Evolutionary conservation across 2,329 filamentous ascomycete genomes (phyloP).

Genomic region (Lecanicillium sp.): DNA sequence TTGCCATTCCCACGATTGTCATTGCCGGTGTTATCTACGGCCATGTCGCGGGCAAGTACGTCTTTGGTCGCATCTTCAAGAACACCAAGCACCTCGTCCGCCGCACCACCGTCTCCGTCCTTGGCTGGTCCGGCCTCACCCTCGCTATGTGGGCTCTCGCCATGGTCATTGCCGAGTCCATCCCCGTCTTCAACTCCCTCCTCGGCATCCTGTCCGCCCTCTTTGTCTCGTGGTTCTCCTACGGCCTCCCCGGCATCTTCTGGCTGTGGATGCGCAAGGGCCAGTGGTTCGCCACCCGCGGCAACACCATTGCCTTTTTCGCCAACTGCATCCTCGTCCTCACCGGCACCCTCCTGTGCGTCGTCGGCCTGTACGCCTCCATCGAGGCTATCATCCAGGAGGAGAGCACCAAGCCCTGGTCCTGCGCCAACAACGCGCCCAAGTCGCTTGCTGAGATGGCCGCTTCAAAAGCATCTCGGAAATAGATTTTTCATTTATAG

Average conservation of each 20-base stretch:
- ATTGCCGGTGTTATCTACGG: slow-evolving; percentile 67
- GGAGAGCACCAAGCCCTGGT: slow-evolving; percentile 29
- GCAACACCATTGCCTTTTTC: slow-evolving; percentile 26
- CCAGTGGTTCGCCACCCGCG: slow-evolving; percentile 29
- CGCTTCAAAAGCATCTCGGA: too few species aligned
- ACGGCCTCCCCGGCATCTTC: slow-evolving; percentile 40
- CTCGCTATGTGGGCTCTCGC: slow-evolving; percentile 52
- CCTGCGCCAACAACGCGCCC: slow-evolving; percentile 21
- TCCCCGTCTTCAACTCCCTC: slow-evolving; percentile 63
- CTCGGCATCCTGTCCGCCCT: slow-evolving; percentile 57
- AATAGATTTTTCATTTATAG: neutral
- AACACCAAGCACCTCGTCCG: slow-evolving; percentile 50
- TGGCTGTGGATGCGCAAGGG: slow-evolving; percentile 44
- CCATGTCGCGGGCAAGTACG: slow-evolving; percentile 59
- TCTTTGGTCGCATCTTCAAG: slow-evolving; percentile 58
- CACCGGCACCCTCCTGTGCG: slow-evolving; percentile 30
- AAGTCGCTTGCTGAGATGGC: too few species aligned
- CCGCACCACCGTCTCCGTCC: slow-evolving; percentile 43
- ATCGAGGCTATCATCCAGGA: slow-evolving; percentile 30
- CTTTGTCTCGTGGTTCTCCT: slow-evolving; percentile 64
- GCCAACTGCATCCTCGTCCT: slow-evolving; percentile 28
- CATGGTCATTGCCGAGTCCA: slow-evolving; percentile 62
- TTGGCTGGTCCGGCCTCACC: slow-evolving; percentile 54
- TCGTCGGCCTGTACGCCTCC: slow-evolving; percentile 34
- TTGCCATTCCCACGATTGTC: slow-evolving; percentile 64